Base-by-base conservation (phyloP, 768 basidiomycete genomes). In the Stropharia rugosoannulata region DNA sequence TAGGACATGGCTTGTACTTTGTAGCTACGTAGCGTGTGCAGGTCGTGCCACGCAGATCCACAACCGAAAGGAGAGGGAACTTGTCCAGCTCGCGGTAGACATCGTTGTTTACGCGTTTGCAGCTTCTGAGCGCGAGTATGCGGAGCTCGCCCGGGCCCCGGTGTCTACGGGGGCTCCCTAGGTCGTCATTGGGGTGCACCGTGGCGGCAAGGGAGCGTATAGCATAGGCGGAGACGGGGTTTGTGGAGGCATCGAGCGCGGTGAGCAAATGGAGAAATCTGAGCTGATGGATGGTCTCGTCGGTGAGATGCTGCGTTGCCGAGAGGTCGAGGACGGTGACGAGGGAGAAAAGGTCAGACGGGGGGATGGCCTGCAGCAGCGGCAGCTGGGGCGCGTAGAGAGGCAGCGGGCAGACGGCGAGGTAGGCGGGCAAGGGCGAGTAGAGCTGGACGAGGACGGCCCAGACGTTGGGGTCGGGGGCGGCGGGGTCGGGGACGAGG, bases 201-300 rank as follows among this genome's bases (percentile, higher is more conserved):
- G 79, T 80, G 18, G 79, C 75, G 0, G 82, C 68, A 10, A 93
- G 77, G 5, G 73, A 64, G 35, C 73, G 75, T 47, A 90, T 64
- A 11, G 82, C 86, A 59, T 79, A 76, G 2, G 79, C 62, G 3
- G 80, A 80, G 37, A 92, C 60, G 1, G 57, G 22, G 9, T 85
- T 86, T 5, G 66, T 70, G 46, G 83, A 84, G 18, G 80, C 78
- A 66, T 92, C 89, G n/a, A 92, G 71, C 0, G 85, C 90, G 40
- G 70, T 63, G 16, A 92, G 73, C 5, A 75, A 73, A 60, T 80
- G 81, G 5, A 92, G 75, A 9, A 68, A 60, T 27, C 76, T 78
- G 27, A 91, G 72, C 8, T 70, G 64, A 39, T 75, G 54, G 22
- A 89, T 74, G 45, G 78, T 80, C 22, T 78, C 69, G 66, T 92